These are phyloP conservation scores for Exophiala sideris DNA, from an alignment of 2,329 filamentous ascomycete genomes.

Conservation along the genomic window DNA sequence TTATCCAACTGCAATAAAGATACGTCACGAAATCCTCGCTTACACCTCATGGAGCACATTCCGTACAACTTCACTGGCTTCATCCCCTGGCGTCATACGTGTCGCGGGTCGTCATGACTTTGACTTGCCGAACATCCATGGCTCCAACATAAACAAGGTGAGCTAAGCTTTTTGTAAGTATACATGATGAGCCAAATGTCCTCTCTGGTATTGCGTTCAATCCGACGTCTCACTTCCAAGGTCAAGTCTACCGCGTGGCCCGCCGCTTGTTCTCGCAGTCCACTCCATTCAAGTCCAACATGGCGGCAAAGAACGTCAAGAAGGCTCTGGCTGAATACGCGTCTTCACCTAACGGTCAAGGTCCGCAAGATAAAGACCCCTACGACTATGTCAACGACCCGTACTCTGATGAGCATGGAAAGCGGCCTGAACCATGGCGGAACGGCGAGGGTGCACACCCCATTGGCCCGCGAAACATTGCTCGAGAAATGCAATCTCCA, in stretches of 20 bases:
- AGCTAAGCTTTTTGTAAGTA: too few species aligned
- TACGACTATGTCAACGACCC: not conserved
- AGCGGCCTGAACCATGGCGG: conserved; percentile 1
- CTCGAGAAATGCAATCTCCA: conserved; percentile 65
- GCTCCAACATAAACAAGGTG: too few species aligned
- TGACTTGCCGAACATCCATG: too few species aligned
- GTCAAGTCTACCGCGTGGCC: not conserved
- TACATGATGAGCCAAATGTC: too few species aligned
- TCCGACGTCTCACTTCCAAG: not conserved
- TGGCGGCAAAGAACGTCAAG: not conserved
- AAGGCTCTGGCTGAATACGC: not conserved
- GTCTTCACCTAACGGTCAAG: not conserved
- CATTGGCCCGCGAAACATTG: conserved; percentile 65
- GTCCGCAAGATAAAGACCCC: not conserved
- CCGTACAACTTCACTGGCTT: too few species aligned
- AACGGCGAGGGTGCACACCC: conserved; percentile 59
- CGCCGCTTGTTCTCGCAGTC: not conserved
- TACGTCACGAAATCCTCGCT: too few species aligned
- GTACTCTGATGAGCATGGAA: not conserved
- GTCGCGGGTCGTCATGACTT: too few species aligned
- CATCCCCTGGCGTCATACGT: too few species aligned
- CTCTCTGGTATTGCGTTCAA: not conserved
- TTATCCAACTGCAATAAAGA: not conserved
- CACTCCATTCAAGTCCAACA: not conserved
- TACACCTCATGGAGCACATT: too few species aligned